Evolutionary conservation across 129 eudicot species (phyloP), one percentile per base, ranked within the genome.

Genomic region (Smallanthus sonchifolius): DNA sequence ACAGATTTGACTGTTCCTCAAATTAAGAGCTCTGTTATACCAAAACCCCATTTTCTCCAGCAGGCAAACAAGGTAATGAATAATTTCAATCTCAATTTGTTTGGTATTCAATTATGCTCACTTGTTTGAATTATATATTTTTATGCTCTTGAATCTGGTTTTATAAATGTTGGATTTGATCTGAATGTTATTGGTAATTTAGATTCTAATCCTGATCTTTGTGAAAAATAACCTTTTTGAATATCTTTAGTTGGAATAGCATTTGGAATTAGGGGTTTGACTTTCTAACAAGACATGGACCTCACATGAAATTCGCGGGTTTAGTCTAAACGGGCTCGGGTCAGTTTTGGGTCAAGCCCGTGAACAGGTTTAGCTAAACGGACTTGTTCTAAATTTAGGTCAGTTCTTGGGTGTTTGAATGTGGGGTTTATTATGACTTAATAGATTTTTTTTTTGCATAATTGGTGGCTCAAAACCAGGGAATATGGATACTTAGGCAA

Each of bases 21-120:
- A 34, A 66, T 54, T 10, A 67, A 76, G 77, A 85, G 77, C 69
- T 84, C 85, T 70, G 77, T 66, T 61, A 16, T 17, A 10, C 54
- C 80, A 7, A 76, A 79, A 57, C 56, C 72, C 30, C 79, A 71
- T 79, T 75, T 61, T 72, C 80, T 72, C 55, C 67, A 70, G 4
- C 75, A 72, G 32, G 30, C 30, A 24, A 24, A 24, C 30, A 82
- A 79, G 89, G 89, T 85, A 54, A 63, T 44, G 32, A 51, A 1
- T 14, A 24, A 14, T 65, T 7, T 9, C 28, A 16, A 60, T 20
- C 16, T 2, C 5, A 10, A 11, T 6, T 13, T 55, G 19, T 44
- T 44, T 3, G 2, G 74, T 49, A 8, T 56, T 16, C 6, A n/a
- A 7, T 66, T 65, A 30, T 65, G 73, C 39, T 52, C 7, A 11